Percentiles rank a stretch among this genome's conserved stretches.
phyloP scores from a whole-genome alignment of 1,139 yeast genomes.

The Suhomyces wounanorum region DNA sequence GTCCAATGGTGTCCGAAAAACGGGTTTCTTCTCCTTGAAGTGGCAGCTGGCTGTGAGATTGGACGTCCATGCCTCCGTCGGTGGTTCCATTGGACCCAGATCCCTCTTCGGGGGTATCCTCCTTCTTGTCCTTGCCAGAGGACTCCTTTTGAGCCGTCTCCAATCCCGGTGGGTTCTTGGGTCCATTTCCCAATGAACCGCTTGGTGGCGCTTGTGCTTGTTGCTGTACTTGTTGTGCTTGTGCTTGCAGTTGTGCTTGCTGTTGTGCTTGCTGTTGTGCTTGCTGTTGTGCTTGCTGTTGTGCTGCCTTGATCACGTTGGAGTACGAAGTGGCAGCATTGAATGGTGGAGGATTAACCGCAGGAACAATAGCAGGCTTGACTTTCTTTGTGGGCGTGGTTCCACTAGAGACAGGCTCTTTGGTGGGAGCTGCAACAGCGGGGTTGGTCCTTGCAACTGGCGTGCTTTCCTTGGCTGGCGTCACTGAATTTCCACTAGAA shows the following conservation, averaged over 20 bases:
- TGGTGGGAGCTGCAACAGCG: conserved; percentile 21
- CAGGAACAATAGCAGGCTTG: conserved; percentile 16
- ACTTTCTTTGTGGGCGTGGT: conserved; percentile 19
- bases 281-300: conserved; percentile 11
- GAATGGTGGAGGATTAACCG: conserved; percentile 22
- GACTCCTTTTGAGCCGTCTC: not conserved
- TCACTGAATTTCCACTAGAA: conserved; percentile 13
- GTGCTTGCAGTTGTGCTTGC: conserved; percentile 5
- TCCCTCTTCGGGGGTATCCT: conserved; percentile 3
- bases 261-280: conserved; percentile 9
- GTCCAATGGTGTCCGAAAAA: conserved; percentile 35
- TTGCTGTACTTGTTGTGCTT: not conserved
- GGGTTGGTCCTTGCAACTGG: conserved; percentile 10
- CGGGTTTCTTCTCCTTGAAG: conserved; percentile 19
- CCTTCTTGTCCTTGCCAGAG: conserved; percentile 8
- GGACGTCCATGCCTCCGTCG: conserved; percentile 15
- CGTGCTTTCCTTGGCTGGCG: conserved; percentile 14
- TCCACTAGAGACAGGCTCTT: conserved; percentile 7
- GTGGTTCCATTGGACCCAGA: not conserved
- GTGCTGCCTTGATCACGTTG: conserved; percentile 25
- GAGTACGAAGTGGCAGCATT: conserved; percentile 23
- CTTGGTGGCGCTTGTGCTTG: not conserved
- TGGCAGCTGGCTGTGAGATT: conserved; percentile 22
- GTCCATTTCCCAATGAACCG: not conserved
- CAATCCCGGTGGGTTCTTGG: conserved; percentile 14